Evolutionary conservation across 2,329 filamentous ascomycete genomes (phyloP).

Genomic region (Diaporthe batatas): DNA sequence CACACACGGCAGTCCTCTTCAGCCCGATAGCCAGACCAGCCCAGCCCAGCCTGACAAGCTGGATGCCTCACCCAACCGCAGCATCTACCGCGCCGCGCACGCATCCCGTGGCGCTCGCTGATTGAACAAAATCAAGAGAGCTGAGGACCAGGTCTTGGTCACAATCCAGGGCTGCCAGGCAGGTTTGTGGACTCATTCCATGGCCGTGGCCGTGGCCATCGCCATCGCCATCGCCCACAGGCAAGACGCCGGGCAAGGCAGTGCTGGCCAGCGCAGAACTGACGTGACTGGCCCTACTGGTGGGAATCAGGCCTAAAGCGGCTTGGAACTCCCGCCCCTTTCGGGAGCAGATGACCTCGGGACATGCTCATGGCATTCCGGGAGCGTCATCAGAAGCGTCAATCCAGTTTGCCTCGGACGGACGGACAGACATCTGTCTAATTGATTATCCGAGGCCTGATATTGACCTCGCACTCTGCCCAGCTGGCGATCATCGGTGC

Average conservation of each 20-base stretch:
- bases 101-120: constrained; percentile 8
- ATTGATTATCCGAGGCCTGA: constrained; percentile 33
- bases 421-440: constrained; percentile 13
- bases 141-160: constrained; percentile 3
- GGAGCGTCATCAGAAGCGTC: constrained; percentile 26
- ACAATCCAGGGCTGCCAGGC: constrained; percentile 11
- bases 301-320: constrained; percentile 20
- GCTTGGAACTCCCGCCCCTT: constrained; percentile 29
- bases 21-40: not conserved
- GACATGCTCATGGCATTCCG: constrained; percentile 29
- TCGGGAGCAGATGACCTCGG: constrained; percentile 33
- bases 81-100: constrained; percentile 24
- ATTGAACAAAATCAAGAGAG: constrained; percentile 11
- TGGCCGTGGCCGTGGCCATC: no score
- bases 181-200: constrained; percentile 4
- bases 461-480: constrained; percentile 16
- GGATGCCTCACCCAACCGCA: constrained; percentile 13
- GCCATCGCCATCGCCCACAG: not conserved
- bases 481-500: constrained; percentile 24
- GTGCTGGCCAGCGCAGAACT: constrained; percentile 28
- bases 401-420: constrained; percentile 19
- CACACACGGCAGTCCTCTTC: constrained; percentile 1
- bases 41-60: not conserved
- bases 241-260: constrained; percentile 27
- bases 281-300: constrained; percentile 21